phyloP scores from a whole-genome alignment of 2,329 filamentous ascomycete genomes.

The Colletotrichum aenigma region DNA sequence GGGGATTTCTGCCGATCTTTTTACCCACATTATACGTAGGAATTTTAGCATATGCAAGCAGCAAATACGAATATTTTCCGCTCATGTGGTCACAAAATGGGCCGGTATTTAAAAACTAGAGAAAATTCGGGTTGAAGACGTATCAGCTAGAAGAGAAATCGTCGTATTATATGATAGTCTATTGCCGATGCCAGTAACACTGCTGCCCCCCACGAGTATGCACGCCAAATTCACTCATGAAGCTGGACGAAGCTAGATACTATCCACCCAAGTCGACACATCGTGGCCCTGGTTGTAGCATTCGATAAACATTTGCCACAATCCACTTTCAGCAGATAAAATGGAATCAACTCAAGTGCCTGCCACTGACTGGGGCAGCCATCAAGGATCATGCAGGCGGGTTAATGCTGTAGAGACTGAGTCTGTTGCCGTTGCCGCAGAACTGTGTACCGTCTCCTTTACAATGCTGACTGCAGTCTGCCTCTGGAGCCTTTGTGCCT shows the following conservation, averaged over 20 bases:
- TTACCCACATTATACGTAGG: no score
- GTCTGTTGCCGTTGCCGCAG: background rate
- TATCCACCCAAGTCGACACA: background rate
- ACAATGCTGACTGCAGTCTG: background rate
- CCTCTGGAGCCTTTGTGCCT: background rate
- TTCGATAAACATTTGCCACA: background rate
- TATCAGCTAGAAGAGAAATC: background rate
- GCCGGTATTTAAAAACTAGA: background rate
- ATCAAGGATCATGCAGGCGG: background rate
- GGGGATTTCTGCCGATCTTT: no score
- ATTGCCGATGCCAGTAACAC: background rate
- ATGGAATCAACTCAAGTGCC: background rate
- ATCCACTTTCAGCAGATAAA: background rate
- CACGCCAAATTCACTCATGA: background rate
- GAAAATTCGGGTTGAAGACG: background rate
- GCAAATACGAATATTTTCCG: background rate
- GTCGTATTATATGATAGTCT: background rate
- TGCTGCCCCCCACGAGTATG: no score
- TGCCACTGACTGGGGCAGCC: background rate
- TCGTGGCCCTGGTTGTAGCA: background rate
- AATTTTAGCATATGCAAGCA: background rate
- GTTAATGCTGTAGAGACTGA: background rate
- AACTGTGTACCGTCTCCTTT: background rate
- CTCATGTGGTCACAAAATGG: background rate
- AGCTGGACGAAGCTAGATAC: background rate